phyloP scores from a whole-genome alignment of 2,329 filamentous ascomycete genomes.

The Aspergillus nomiae region DNA sequence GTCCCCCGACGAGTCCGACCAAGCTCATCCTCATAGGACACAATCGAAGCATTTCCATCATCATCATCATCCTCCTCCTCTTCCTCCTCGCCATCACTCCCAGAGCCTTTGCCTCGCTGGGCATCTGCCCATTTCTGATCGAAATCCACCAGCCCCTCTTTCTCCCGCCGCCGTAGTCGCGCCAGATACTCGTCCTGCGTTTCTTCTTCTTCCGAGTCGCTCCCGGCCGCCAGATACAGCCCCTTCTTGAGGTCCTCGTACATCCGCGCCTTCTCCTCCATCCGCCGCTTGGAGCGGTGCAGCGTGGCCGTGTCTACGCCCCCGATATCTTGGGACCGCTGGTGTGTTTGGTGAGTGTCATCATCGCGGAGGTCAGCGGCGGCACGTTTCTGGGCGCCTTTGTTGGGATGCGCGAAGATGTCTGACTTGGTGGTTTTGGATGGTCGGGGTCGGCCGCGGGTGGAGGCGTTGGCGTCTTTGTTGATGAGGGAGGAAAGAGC shows the following conservation, averaged over 20 bases:
- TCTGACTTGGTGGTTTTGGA: conserved; percentile 61
- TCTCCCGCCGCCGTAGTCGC: conserved; percentile 63
- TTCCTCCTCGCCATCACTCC: conserved; percentile 39
- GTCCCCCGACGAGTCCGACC: conserved; percentile 78
- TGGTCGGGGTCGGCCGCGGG: conserved; percentile 44
- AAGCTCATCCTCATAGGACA: conserved; percentile 91
- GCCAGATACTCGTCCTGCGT: conserved; percentile 43
- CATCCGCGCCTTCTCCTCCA: conserved; percentile 86
- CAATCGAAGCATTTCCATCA: conserved; percentile 60
- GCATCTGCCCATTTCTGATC: conserved; percentile 91
- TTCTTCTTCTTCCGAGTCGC: conserved; percentile 41
- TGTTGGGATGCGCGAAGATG: conserved; percentile 69
- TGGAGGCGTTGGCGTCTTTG: conserved; percentile 47
- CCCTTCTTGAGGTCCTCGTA: conserved; percentile 91
- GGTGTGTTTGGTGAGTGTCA: conserved; percentile 64
- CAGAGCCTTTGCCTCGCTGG: conserved; percentile 45
- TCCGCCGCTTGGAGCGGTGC: conserved; percentile 72
- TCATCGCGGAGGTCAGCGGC: conserved; percentile 57
- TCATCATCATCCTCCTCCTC: conserved; percentile 41
- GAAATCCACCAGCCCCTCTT: conserved; percentile 76
- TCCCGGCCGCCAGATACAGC: conserved; percentile 64
- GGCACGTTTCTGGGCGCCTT: conserved; percentile 63
- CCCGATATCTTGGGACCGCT: conserved; percentile 61
- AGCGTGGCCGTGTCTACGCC: conserved; percentile 59
- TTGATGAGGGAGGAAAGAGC: conserved; percentile 82